Evolutionary conservation across 371 early-diverging fungal genomes (phyloP), one percentile per base, ranked within the genome.

Genomic region (Catenaria anguillulae): DNA sequence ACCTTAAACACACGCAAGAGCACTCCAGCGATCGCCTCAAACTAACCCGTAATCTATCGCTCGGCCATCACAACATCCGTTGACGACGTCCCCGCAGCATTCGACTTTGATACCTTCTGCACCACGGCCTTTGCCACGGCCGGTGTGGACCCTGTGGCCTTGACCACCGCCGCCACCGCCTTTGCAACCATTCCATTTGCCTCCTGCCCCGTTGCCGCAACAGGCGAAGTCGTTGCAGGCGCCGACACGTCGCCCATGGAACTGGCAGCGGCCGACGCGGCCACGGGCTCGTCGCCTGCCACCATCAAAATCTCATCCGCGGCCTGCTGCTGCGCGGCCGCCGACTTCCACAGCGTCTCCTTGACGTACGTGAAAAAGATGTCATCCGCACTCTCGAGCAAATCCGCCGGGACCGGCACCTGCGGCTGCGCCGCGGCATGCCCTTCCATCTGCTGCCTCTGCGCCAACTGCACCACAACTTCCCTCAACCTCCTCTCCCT

Each of bases 291-390:
- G 45, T 23, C 45, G 45, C 21, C 45, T 2, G 45, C 21, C 19
- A 17, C 45, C 10, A 23, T 23, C 10, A 43, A 2, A 4, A 43
- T 4, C 45, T 43, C 45, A 23, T 21, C 17, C 10, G 17, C 45
- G 45, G 45, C 45, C 10, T 17, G 45, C 45, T 8, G 8, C 45
- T 43, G 45, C 17, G 52, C 52, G 29, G 52, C 8, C 29, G 26
- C 52, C 29, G 52, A 29, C 31, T 50, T 50, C 52, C 52, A 50
- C 29, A 50, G 52, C 52, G 52, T 50, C 29, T 50, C 52, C 52
- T 50, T 50, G 52, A 50, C 52, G 52, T 50, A 50, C 15, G 52
- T 29, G 31, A 50, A 50, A 19, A 50, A 50, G 15, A 50, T 29
- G 8, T 50, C 52, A 31, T 50, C 52, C 2, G 52, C 8, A 8